These are phyloP conservation scores for Aspergillus floridensis DNA, from an alignment of 2,329 filamentous ascomycete genomes.

Conservation along the genomic window DNA sequence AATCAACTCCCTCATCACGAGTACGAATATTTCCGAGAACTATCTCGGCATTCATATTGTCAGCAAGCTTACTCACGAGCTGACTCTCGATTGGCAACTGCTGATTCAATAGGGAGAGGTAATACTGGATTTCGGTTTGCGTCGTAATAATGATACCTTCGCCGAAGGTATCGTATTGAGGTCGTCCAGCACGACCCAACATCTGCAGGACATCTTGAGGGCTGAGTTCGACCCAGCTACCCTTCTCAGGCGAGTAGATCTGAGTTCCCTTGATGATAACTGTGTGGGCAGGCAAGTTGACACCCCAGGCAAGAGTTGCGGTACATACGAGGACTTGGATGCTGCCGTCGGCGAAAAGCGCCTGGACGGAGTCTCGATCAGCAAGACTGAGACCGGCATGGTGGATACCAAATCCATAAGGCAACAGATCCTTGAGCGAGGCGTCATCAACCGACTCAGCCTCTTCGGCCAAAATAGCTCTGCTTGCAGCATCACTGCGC, in stretches of 20 bases:
- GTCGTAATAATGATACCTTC: conserved; percentile 99
- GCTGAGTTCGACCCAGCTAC: conserved; percentile 96
- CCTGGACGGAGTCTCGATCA: conserved; percentile 94
- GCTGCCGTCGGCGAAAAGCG: conserved; percentile 84
- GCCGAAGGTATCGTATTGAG: conserved; percentile 95
- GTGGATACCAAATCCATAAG: conserved; percentile 97
- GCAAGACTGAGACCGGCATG: conserved; percentile 94
- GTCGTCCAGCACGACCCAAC: conserved; percentile 93
- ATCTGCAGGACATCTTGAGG: conserved; percentile 98
- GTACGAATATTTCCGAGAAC: conserved; percentile 90
- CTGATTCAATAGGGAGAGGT: conserved; percentile 92
- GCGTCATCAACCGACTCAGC: conserved; percentile 77
- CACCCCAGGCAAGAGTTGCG: conserved; percentile 97
- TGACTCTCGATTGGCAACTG: conserved; percentile 97
- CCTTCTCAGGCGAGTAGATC: conserved; percentile 97
- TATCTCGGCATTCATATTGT: conserved; percentile 94
- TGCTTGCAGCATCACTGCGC: conserved; percentile 84
- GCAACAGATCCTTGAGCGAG: conserved; percentile 88
- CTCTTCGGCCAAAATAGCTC: conserved; percentile 83
- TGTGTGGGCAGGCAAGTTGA: conserved; percentile 94
- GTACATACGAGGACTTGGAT: conserved; percentile 97
- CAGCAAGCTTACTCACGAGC: conserved; percentile 84
- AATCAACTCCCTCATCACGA: conserved; percentile 96
- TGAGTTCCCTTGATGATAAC: conserved; percentile 99
- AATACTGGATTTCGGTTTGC: conserved; percentile 93